These are phyloP conservation scores for Fagus crenata DNA, from an alignment of 306 rosid genomes.

Conservation along the genomic window DNA sequence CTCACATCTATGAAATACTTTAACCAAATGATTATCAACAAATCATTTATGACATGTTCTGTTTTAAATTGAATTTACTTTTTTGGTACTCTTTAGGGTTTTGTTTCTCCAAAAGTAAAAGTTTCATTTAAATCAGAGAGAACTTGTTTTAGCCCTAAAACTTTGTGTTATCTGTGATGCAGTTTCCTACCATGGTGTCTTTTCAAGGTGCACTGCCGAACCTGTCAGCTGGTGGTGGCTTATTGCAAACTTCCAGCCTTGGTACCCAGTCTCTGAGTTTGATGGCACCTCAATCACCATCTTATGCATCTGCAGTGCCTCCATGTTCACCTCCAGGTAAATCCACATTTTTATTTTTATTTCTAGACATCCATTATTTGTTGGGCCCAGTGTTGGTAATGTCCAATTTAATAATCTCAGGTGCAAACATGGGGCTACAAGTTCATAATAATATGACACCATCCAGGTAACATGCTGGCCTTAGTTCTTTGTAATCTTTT, in stretches of 20 bases:
- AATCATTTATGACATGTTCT: background rate
- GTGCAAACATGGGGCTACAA: constrained; percentile 47
- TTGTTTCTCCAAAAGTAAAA: constrained; percentile 5
- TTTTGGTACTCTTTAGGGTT: background rate
- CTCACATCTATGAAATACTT: background rate
- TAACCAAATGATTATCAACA: background rate
- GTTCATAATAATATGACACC: constrained; percentile 32
- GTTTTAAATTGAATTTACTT: background rate
- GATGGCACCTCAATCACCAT: constrained; percentile 39
- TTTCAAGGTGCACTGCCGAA: constrained; percentile 37
- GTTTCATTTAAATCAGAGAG: background rate
- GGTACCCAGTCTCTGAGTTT: constrained; percentile 36
- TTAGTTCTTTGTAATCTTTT: constrained; percentile 19
- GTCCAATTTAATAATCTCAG: constrained; percentile 45
- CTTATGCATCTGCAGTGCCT: constrained; percentile 35
- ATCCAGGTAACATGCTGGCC: constrained; percentile 43
- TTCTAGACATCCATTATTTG: background rate
- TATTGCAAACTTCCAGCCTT: constrained; percentile 45
- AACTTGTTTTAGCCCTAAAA: constrained; percentile 10
- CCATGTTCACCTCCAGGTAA: constrained; percentile 43
- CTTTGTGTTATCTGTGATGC: constrained; percentile 22
- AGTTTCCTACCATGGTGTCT: constrained; percentile 49
- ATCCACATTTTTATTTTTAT: constrained; percentile 27
- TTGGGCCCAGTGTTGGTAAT: constrained; percentile 18
- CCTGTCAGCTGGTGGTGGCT: constrained; percentile 36